Evolutionary conservation across 164 flowering plant genomes (phyloP).

Genomic region (Vitis rupestris): DNA sequence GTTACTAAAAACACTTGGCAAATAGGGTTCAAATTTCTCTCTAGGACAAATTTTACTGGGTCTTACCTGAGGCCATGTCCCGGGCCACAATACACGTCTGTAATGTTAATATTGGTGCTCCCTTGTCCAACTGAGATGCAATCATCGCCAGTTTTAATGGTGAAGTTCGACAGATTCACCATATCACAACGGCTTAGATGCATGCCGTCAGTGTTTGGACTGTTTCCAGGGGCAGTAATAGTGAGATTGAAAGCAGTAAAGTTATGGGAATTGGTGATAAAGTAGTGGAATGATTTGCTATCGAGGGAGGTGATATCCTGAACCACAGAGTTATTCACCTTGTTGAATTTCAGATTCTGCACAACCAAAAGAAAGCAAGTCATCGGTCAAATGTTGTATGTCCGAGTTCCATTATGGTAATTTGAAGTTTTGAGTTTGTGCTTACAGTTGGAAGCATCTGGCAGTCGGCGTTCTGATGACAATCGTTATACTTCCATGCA

Average conservation of each 20-base stretch:
- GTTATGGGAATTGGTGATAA: conserved; percentile 20
- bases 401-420: no score
- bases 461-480: conserved; percentile 14
- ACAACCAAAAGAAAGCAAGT: neutral
- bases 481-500: conserved; percentile 36
- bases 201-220: conserved; percentile 71
- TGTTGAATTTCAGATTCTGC: conserved; percentile 41
- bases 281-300: conserved; percentile 42
- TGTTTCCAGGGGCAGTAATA: conserved; percentile 43
- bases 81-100: conserved; percentile 44
- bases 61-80: conserved; percentile 63
- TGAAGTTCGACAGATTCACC: conserved; percentile 21
- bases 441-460: conserved; percentile 27
- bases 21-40: no score
- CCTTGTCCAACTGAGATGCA: conserved; percentile 60
- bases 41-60: no score
- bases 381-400: no score
- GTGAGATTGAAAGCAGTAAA: conserved; percentile 21
- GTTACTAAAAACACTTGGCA: no score
- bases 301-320: conserved; percentile 34
- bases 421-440: neutral
- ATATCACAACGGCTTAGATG: conserved; percentile 34
- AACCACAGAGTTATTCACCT: conserved; percentile 25
- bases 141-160: conserved; percentile 61
- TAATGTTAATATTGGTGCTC: conserved; percentile 23